Percentiles rank a stretch among this genome's conserved stretches.
Evolutionary conservation across 768 basidiomycete genomes (phyloP).

Genomic region (Sutorius australiensis): DNA sequence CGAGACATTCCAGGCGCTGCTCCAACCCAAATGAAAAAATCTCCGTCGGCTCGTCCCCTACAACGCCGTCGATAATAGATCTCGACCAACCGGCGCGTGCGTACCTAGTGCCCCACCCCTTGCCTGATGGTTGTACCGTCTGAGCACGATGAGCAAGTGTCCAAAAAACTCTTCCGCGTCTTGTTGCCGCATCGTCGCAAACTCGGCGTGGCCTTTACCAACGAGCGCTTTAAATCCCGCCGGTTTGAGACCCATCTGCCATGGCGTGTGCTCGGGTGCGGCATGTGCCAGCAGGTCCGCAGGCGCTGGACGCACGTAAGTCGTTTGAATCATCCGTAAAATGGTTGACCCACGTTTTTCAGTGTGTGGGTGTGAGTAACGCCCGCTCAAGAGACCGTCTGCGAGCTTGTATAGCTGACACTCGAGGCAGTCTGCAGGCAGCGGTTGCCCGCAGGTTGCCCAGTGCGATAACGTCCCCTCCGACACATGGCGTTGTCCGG

Average conservation of each 20-base stretch:
- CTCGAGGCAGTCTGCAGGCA: conserved; percentile 86
- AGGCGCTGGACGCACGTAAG: conserved; percentile 18
- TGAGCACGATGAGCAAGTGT: conserved; percentile 70
- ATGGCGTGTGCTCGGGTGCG: conserved; percentile 22
- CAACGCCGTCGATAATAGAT: background rate
- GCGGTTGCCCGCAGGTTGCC: conserved; percentile 53
- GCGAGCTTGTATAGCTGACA: conserved; percentile 93
- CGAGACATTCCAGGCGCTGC: conserved; percentile 78
- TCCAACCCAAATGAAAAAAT: conserved; percentile 81
- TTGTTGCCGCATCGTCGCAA: conserved; percentile 95
- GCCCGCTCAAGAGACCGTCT: conserved; percentile 89
- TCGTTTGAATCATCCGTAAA: background rate
- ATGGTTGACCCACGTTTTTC: conserved; percentile 18
- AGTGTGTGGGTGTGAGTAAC: conserved; percentile 70
- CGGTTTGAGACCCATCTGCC: conserved; percentile 81
- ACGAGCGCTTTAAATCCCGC: conserved; percentile 83
- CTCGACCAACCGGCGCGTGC: background rate
- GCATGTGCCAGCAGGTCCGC: conserved; percentile 34
- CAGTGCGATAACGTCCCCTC: conserved; percentile 50
- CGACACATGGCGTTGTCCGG: conserved; percentile 9
- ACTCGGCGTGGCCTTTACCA: conserved; percentile 91
- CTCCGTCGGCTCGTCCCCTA: conserved; percentile 59
- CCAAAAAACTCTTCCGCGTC: conserved; percentile 94
- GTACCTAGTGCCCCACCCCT: conserved; percentile 36
- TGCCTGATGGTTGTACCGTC: conserved; percentile 57